Evolutionary conservation across 768 basidiomycete species (phyloP), one percentile per base, ranked within the genome.

Genomic region (Lactarius sp.): DNA sequence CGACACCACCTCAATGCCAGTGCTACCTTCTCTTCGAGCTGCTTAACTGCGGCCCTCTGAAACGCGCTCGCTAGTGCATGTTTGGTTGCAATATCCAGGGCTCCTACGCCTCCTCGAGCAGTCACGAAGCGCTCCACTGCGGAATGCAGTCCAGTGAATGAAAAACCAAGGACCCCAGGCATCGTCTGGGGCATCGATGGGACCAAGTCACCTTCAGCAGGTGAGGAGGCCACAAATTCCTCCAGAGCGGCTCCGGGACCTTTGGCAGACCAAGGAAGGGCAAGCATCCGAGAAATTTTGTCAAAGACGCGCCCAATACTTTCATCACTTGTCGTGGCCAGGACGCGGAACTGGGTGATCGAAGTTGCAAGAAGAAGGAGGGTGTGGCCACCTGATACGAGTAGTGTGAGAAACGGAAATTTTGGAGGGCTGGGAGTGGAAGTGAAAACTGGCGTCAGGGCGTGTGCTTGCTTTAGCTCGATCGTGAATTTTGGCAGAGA

Each of bases 371-470:
- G 84, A 1, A 97, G 79, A 42, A 98, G 80, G 44, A 98, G 79
- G 0, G 95, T 94, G 72, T 98, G 96, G 2, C 95, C 95, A n/a
- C 96, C 96, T 0, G 94, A 95, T 53, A 96, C 80, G 18, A 98
- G 81, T 13, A 98, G 79, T 0, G 90, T 87, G 41, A 98, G 80
- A 77, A 95, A 98, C 0, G 96, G 96, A 72, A 89, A 98, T 27
- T 56, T 69, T 58, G 73, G 93, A 75, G 70, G 78, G 58, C 69
- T 62, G 0, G 69, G 49, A 22, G 75, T 73, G 3, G 73, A 64
- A 14, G 62, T 69, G 10, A 62, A 62, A 20, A 67, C 42, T 6
- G 62, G 57, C n/a, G 60, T 59, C 20, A 68, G 53, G 0, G 95
- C 91, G 70, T 97, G 96, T 0, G 90, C 95, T 92, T 95, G 94